Percentiles rank a stretch among this genome's conserved stretches.
phyloP scores from a whole-genome alignment of 129 eudicot species.

The Lactuca saligna region DNA sequence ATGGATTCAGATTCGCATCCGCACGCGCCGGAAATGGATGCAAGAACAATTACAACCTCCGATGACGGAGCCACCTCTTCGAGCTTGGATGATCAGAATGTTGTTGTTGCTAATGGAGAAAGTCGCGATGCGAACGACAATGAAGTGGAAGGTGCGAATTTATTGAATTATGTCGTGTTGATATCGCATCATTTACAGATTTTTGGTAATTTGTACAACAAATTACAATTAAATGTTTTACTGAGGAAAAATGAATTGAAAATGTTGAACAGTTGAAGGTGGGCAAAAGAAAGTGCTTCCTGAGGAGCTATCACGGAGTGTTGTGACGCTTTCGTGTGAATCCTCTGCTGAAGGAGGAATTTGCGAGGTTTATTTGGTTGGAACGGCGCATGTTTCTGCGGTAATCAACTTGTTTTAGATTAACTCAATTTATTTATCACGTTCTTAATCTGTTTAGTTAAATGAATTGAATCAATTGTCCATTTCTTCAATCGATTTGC shows the following conservation, averaged over 20 bases:
- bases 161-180: slow-evolving; percentile 8
- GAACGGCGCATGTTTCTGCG: slow-evolving; percentile 94
- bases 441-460: neutral
- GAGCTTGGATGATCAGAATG: slow-evolving; percentile 37
- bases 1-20: slow-evolving; percentile 44
- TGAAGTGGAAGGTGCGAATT: slow-evolving; percentile 23
- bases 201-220: slow-evolving; percentile 12
- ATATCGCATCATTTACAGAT: neutral
- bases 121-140: slow-evolving; percentile 20
- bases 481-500: neutral
- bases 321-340: slow-evolving; percentile 62
- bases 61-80: slow-evolving; percentile 17
- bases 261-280: slow-evolving; percentile 33
- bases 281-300: slow-evolving; percentile 46
- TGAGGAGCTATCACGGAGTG: slow-evolving; percentile 59
- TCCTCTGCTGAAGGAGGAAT: slow-evolving; percentile 63
- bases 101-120: slow-evolving; percentile 28
- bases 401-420: slow-evolving; percentile 31
- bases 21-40: slow-evolving; percentile 32
- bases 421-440: neutral
- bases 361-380: slow-evolving; percentile 82
- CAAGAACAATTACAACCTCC: neutral
- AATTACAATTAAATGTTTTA: neutral
- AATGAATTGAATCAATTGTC: neutral
- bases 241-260: neutral